phyloP scores from a whole-genome alignment of 768 basidiomycete genomes.

The Naganishia vaughanmartiniae region DNA sequence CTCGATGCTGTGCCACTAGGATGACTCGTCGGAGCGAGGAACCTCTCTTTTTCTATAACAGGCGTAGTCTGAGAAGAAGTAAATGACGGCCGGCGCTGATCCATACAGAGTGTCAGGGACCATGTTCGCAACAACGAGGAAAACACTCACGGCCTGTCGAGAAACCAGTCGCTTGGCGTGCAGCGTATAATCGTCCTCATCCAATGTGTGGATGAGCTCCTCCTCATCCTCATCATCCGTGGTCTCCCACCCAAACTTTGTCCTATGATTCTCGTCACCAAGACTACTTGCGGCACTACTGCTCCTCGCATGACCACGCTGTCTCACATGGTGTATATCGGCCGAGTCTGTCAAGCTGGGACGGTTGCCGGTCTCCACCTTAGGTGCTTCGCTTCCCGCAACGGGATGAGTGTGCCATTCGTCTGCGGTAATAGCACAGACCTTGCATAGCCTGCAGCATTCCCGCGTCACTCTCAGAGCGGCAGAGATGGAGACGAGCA shows the following conservation, averaged over 20 bases:
- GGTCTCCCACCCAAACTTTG: slow-evolving; percentile 16
- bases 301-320: slow-evolving; percentile 3
- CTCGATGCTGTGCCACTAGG: not conserved
- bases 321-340: not conserved
- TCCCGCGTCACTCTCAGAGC: slow-evolving; percentile 84
- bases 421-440: slow-evolving; percentile 55
- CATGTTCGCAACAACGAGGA: not conserved
- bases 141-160: not conserved
- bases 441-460: slow-evolving; percentile 79
- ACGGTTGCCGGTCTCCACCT: not conserved
- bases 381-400: not conserved
- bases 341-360: not conserved
- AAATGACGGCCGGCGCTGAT: slow-evolving; percentile 1
- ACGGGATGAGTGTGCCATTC: not conserved
- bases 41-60: not conserved
- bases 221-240: slow-evolving; percentile 36
- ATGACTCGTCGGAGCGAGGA: slow-evolving; percentile 4
- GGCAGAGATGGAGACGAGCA: slow-evolving; percentile 81
- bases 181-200: slow-evolving; percentile 66
- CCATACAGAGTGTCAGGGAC: not conserved
- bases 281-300: not conserved
- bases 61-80: slow-evolving; percentile 7
- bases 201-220: slow-evolving; percentile 46
- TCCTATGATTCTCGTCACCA: slow-evolving; percentile 23
- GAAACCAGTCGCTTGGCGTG: slow-evolving; percentile 45